Conservation (phyloP, 192 early-diverging fungal genomes). For the Coemansia sp. region DNA sequence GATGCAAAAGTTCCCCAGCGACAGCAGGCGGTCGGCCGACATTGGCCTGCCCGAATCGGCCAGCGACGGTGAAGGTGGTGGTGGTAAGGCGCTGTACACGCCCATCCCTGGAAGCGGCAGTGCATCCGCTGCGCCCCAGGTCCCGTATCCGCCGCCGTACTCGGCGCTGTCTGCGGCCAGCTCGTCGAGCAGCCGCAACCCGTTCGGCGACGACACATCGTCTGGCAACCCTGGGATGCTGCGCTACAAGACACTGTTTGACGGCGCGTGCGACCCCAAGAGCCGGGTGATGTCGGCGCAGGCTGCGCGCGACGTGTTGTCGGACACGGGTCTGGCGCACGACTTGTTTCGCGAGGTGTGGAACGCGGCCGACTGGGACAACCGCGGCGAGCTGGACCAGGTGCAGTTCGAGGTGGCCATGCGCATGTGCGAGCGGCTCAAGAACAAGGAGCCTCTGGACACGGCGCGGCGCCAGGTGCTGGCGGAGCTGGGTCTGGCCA, state of each 20-base stretch:
- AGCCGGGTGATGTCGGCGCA: slow-evolving; percentile 27
- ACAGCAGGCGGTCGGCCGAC: slow-evolving; percentile 34
- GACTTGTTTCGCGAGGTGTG: slow-evolving; percentile 71
- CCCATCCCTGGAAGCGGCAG: not conserved
- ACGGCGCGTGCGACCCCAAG: slow-evolving; percentile 37
- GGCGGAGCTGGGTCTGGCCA: slow-evolving; percentile 39
- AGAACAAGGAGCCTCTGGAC: slow-evolving; percentile 33
- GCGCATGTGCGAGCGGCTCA: slow-evolving; percentile 60
- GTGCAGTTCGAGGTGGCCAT: slow-evolving; percentile 86
- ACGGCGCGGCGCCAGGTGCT: slow-evolving; percentile 29
- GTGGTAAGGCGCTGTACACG: slow-evolving; percentile 10
- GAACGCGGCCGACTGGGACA: slow-evolving; percentile 75
- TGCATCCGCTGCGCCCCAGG: not conserved
- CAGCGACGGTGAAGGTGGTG: not conserved
- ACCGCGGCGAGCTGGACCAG: slow-evolving; percentile 75
- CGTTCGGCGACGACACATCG: slow-evolving; percentile 62
- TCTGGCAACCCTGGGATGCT: slow-evolving; percentile 61
- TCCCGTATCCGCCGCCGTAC: slow-evolving; percentile 42
- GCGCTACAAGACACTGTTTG: slow-evolving; percentile 36
- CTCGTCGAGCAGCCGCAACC: slow-evolving; percentile 58
- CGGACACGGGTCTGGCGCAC: slow-evolving; percentile 66
- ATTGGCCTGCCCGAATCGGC: slow-evolving; percentile 18
- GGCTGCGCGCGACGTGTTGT: slow-evolving; percentile 40
- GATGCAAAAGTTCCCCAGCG: slow-evolving; percentile 72
- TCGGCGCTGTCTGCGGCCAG: slow-evolving; percentile 41